phyloP scores from a whole-genome alignment of 257 asterid genomes.

The Ehretia macrophylla region DNA sequence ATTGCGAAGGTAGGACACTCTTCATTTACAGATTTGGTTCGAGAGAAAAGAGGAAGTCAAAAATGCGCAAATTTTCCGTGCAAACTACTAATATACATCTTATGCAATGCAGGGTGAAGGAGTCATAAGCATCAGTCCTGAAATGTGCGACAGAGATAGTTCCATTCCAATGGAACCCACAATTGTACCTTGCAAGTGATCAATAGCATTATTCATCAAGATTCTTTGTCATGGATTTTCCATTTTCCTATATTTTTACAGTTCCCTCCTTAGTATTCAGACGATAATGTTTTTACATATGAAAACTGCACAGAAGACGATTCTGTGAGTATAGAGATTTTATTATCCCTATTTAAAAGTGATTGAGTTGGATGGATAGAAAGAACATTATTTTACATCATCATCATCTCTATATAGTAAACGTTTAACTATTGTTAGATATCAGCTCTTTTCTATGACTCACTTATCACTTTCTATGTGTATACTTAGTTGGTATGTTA shows the following conservation, averaged over 20 bases:
- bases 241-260: neutral
- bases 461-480: no score
- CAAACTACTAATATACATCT: neutral
- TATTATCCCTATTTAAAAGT: no score
- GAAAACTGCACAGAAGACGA: no score
- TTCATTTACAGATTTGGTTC: neutral
- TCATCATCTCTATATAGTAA: no score
- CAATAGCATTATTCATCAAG: neutral
- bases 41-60: neutral
- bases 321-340: no score
- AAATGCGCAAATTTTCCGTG: no score
- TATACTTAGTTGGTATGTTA: no score
- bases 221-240: slow-evolving; percentile 1
- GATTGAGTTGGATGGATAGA: no score
- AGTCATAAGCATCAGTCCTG: slow-evolving; percentile 55
- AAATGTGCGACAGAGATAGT: slow-evolving; percentile 64
- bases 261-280: neutral
- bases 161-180: slow-evolving; percentile 70
- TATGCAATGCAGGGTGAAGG: slow-evolving; percentile 65
- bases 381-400: no score
- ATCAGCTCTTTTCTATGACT: no score
- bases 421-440: no score
- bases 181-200: slow-evolving; percentile 48
- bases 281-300: no score
- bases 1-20: slow-evolving; percentile 68